Evolutionary conservation across 129 eudicot genomes (phyloP), one percentile per base, ranked within the genome.

Genomic region (Lonicera japonica): DNA sequence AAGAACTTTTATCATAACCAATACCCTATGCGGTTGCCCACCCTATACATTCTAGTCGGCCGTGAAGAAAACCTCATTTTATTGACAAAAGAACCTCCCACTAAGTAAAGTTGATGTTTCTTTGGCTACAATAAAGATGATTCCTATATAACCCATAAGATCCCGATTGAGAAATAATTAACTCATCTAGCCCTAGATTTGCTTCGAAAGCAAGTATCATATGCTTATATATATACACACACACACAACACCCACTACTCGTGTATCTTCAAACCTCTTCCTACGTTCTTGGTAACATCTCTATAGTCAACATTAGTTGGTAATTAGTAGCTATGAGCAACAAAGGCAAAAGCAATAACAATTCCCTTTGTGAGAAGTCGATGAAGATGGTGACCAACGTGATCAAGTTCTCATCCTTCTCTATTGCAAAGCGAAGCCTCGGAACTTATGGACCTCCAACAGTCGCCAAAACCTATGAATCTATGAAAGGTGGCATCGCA

Each of bases 331-430:
- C 63, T 69, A 79, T 74, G 85, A 71, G 20, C 58, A 75, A 43
- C 68, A 75, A 79, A 53, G 51, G 56, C 51, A 70, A 69, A 79
- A 43, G 50, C 13, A 50, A 58, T 60, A 66, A 66, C 34, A 40
- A 52, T 38, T 75, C 85, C 36, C 58, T 75, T 23, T 79, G 85
- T 57, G 80, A 79, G 75, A 79, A 57, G 34, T 74, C 80, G 16
- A 79, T 79, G 85, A 65, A 75, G 55, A 34, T 79, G 66, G 70
- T 75, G 78, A 75, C 72, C 47, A 79, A 79, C 60, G 67, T 79
- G 25, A 70, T 79, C 39, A 79, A 70, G 40, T 65, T 79, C 34
- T 79, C 85, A 52, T 75, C 70, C 57, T 62, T 79, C n/a, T 70
- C 80, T 41, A 45, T 71, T 43, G 77, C 80, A 67, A 70, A 19